Base-by-base conservation (phyloP, 495 filamentous ascomycete genomes). In the Hypoxylon lienhwacheense region DNA sequence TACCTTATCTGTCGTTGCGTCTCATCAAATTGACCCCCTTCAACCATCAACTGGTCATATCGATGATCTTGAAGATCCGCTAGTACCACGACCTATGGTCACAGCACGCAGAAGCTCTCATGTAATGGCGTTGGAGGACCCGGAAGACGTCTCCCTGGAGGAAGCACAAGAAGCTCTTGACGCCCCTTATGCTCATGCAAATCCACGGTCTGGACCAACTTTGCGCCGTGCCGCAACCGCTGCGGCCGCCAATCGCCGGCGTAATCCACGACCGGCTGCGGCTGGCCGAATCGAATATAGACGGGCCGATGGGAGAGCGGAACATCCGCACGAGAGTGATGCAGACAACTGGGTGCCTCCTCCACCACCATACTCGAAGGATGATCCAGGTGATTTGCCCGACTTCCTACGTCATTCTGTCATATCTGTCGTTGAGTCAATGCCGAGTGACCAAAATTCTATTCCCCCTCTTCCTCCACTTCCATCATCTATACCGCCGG, bases 261-360 rank as follows among this genome's bases (percentile, higher is more conserved):
- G 85, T 14, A 78, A 85, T 52, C 82, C 84, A 7, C 63, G 66
- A 41, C 51, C 71, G 37, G 59, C 71, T 15, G 53, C 64, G 20
- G 63, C 72, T 49, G 67, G 75, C 14, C 65, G 56, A 40, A 59
- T 76, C 26, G 65, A 77, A 35, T 77, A 81, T 61, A 71, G 78
- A 49, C 72, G 82, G 17, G 73, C 88, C 19, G 84, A 88, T 65
- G 85, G 84, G 10, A 76, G 84, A 25, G 72, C 79, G 12, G 78
- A 89, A 47, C 79, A 87, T 51, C 90, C 90, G 7, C 88, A 95
- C 69, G 89, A 95, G 67, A 91, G 87, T 52, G 88, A 95, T 64
- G 89, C 89, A 3, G 91, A 96, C 56, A 89, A 91, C 53, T 96
- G 91, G 91, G 88, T 91, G 5, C 88, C 91, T 16, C 91, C 91